Percentiles rank a stretch among this genome's conserved stretches.
Conservation (phyloP, 352 stramenopile species). For the Globisporangium abappressorium region DNA sequence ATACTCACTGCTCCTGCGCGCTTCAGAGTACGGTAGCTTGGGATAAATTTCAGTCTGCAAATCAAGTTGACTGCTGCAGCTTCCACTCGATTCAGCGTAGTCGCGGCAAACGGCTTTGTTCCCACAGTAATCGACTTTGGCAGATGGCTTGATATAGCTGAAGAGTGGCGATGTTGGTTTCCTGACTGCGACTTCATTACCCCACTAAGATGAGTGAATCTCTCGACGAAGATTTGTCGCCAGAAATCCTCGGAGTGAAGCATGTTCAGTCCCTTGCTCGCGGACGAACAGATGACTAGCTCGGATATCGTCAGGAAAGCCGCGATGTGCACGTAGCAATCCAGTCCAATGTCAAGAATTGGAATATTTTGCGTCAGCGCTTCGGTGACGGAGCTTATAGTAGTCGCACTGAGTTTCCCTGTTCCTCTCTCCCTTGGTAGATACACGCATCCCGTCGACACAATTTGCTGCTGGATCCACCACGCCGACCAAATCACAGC, state of each 20-base stretch:
- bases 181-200: not conserved
- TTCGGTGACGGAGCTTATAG: not conserved
- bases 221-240: conserved; percentile 24
- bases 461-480: conserved; percentile 50
- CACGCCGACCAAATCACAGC: conserved; percentile 36
- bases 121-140: conserved; percentile 1
- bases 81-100: conserved; percentile 23
- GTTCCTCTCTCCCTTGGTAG: not conserved
- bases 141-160: not conserved
- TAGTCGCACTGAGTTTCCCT: not conserved
- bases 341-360: conserved; percentile 19
- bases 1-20: conserved; percentile 7
- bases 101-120: conserved; percentile 17
- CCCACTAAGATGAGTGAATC: conserved; percentile 4
- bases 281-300: conserved; percentile 24
- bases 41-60: conserved; percentile 17
- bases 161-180: not conserved
- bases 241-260: conserved; percentile 31
- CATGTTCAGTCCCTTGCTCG: conserved; percentile 19
- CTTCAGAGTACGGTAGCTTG: not conserved
- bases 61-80: conserved; percentile 17
- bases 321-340: conserved; percentile 36
- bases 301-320: conserved; percentile 35
- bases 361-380: not conserved
- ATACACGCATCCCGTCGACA: conserved; percentile 10